Evolutionary conservation across 2,329 filamentous ascomycete species (phyloP).

Genomic region (Aspergillus calidoustus): DNA sequence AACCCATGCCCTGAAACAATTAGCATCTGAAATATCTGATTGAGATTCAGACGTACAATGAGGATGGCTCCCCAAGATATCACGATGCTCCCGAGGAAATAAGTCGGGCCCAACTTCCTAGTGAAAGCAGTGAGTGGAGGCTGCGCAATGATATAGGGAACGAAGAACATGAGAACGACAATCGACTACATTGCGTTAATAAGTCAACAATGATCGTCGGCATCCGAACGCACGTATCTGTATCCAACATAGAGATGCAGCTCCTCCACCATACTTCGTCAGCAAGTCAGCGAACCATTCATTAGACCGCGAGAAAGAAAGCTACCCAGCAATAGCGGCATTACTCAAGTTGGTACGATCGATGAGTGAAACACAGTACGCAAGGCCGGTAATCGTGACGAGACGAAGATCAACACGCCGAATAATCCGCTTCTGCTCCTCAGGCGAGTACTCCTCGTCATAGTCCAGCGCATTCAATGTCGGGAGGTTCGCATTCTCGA

Average conservation of each 20-base stretch:
- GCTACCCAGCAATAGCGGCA: slow-evolving; percentile 71
- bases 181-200: slow-evolving; percentile 51
- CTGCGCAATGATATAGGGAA: slow-evolving; percentile 38
- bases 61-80: slow-evolving; percentile 35
- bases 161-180: slow-evolving; percentile 38
- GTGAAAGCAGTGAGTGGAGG: slow-evolving; percentile 36
- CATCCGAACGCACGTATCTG: slow-evolving; percentile 31
- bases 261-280: slow-evolving; percentile 57
- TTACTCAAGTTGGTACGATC: slow-evolving; percentile 74
- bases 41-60: slow-evolving; percentile 25
- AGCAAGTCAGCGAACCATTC: slow-evolving; percentile 69
- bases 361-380: slow-evolving; percentile 79
- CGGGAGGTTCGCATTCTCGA: slow-evolving; percentile 25
- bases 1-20: slow-evolving; percentile 33
- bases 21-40: slow-evolving; percentile 4
- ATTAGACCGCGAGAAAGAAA: slow-evolving; percentile 61
- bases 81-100: slow-evolving; percentile 34
- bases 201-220: slow-evolving; percentile 35
- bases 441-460: slow-evolving; percentile 54
- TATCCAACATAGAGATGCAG: slow-evolving; percentile 32
- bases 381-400: slow-evolving; percentile 63
- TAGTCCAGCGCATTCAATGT: slow-evolving; percentile 23
- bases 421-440: slow-evolving; percentile 72
- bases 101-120: slow-evolving; percentile 35
- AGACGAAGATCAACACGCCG: slow-evolving; percentile 71